Conservation (phyloP, 2,329 filamentous ascomycete species). For the Aspergillus texensis region DNA sequence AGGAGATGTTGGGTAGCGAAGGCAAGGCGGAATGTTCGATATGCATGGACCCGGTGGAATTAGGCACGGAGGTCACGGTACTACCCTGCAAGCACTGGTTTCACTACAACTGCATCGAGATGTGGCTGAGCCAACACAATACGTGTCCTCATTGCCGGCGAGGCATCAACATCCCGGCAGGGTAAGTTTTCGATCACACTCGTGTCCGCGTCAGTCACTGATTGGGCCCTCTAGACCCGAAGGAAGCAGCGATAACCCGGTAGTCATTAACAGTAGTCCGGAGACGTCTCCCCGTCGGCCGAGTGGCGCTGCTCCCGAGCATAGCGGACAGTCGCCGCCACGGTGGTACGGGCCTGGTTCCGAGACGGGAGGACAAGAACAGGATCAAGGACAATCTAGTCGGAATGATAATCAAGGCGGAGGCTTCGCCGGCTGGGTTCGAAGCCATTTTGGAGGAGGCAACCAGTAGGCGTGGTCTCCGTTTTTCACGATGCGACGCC, state of each 20-base stretch:
- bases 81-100: conserved; percentile 95
- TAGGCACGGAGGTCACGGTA: conserved; percentile 73
- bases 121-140: conserved; percentile 88
- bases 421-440: conserved; percentile 28
- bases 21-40: conserved; percentile 83
- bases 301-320: not conserved
- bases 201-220: not conserved
- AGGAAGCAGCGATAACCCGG: conserved; percentile 21
- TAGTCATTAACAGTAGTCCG: conserved; percentile 22
- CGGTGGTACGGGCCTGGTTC: not conserved
- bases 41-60: conserved; percentile 81
- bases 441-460: conserved; percentile 29
- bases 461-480: not conserved
- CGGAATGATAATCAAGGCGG: conserved; percentile 6
- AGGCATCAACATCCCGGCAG: conserved; percentile 33
- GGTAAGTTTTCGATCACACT: conserved; percentile 22
- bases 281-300: conserved; percentile 16
- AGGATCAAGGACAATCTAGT: not conserved
- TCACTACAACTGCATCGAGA: conserved; percentile 76
- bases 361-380: conserved; percentile 5
- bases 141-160: conserved; percentile 71
- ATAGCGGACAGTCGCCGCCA: conserved; percentile 3
- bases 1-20: conserved; percentile 69
- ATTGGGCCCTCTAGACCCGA: conserved; percentile 10
- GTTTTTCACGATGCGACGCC: not conserved